Evolutionary conservation across 495 filamentous ascomycete species (phyloP), one percentile per base, ranked within the genome.

Genomic region (Hypoxylon intermedium): DNA sequence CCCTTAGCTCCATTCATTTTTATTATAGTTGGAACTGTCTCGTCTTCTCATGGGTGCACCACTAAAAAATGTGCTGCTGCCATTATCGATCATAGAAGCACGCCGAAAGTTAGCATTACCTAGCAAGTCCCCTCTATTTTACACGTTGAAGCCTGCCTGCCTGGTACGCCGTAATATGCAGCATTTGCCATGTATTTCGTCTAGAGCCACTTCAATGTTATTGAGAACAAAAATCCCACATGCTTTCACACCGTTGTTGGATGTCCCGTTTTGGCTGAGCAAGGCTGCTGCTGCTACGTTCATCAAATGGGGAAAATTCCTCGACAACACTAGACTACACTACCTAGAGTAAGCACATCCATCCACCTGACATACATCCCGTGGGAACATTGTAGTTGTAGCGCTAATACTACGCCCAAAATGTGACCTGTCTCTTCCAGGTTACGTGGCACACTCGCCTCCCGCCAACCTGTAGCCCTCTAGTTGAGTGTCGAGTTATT

Each of bases 81-180:
- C n/a, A n/a, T n/a, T n/a, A n/a, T n/a, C n/a, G n/a, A n/a, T n/a
- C n/a, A n/a, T n/a, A n/a, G n/a, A n/a, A n/a, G 37, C 36, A 53
- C 42, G 36, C 18, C 12, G 18, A n/a, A 46, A 45, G 36, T 37
- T 19, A 28, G 53, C 33, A 33, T 44, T 64, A 56, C 18, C 38
- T 18, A 34, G 34, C 50, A n/a, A n/a, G n/a, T n/a, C 33, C 43
- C 31, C 20, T 56, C 52, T 60, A 58, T 42, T 66, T 18, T 58
- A 65, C 58, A 56, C 19, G 31, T 57, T 21, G 49, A 48, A 60
- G 34, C 37, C 26, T 21, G 36, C 37, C 43, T 36, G 21, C 53
- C 38, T 55, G 6, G 23, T 50, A 54, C 58, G 58, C 69, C 64
- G 30, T 47, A 47, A 34, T 51, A 65, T 66, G 65, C 65, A 64